Base-by-base conservation (phyloP, 2,329 filamentous ascomycete species). In the Phoma herbarum region DNA sequence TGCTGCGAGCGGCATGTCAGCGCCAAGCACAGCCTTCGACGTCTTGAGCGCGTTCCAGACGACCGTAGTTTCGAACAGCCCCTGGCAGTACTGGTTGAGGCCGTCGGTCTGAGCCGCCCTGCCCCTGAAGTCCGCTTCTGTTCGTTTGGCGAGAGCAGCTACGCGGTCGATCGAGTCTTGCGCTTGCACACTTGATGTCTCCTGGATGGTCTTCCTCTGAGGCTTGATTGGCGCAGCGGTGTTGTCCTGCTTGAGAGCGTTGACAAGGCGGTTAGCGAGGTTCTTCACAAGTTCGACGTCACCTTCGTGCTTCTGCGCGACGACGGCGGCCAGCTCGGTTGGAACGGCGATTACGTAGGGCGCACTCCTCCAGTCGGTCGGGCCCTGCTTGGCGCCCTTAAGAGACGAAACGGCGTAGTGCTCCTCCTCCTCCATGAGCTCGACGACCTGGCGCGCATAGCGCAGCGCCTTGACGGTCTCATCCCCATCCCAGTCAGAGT, bases 1-100 rank as follows among this genome's bases (percentile, higher is more conserved):
- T 2, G 63, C 53, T 0, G 66, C 63, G 49, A 68, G 62, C 9
- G 74, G 75, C 62, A 78, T 75, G 9, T 76, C 58, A 4, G 57
- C 56, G 10, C 77, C 77, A 0, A 82, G 74, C 4, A 82, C 75
- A 31, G 74, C 74, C 49, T 73, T 70, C 1, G 80, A 76, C 4
- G 81, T 73, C 45, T 65, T 71, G n/a, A 82, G 71, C n/a, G 76
- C 80, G 57, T 81, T 79, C 74, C 75, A 80, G 22, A 81, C 65
- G 12, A 77, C 73, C 10, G 80, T 64, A 4, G 72, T 66, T 4
- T 68, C 63, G 9, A 75, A 45, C 29, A 79, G 71, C 4, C 68
- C 60, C 49, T 63, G 64, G 61, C 26, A 51, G 52, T 61, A 57
- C 29, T 29, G 9, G n/a, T 26, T 47, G 8, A 54, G 44, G 43